Base-by-base conservation (phyloP, 1,139 yeast genomes). In the Suhomyces taliae region DNA sequence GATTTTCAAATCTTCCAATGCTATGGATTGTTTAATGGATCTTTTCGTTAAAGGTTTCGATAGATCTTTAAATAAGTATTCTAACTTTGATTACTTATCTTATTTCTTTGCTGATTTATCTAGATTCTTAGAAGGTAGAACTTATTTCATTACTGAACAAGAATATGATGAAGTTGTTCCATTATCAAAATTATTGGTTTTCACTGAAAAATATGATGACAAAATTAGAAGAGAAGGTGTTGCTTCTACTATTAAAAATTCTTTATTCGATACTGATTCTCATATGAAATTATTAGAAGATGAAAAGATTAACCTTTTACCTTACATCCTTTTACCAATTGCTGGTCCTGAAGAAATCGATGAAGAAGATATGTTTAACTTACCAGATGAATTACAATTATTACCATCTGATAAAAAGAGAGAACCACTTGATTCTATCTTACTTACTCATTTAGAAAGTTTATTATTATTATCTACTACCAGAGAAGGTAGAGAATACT, bases 41-140 rank as follows among this genome's bases (percentile, higher is more conserved):
- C 84, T 95, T 61, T 91, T 90, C 65, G 97, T 90, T 40, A 87
- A 87, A 61, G 97, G 97, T 6, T 74, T 79, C 43, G 91, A 87
- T 55, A 76, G 90, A 62, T 68, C 81, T 12, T 72, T 89, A 49
- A 90, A 89, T 67, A 78, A 77, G 57, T 78, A 73, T 57, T 96
- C 96, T 5, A 79, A 81, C 55, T 93, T 69, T 59, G 97, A 91
- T 65, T 91, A 89, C 61, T 74, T 93, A 54, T 79, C 97, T 0
- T 90, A 85, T 65, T 89, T 90, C 64, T 91, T 93, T 66, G 93
- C 96, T 12, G 98, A 93, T 63, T 72, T 90, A 42, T 90, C 98
- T 1, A 79, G 97, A 56, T 73, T 70, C 55, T 71, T 74, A 40
- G 69, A 74, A 50, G 97, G 96, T 8, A 81, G 97, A 66, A 76